phyloP scores from a whole-genome alignment of 2,329 filamentous ascomycete genomes.

The Aspergillus sp. region DNA sequence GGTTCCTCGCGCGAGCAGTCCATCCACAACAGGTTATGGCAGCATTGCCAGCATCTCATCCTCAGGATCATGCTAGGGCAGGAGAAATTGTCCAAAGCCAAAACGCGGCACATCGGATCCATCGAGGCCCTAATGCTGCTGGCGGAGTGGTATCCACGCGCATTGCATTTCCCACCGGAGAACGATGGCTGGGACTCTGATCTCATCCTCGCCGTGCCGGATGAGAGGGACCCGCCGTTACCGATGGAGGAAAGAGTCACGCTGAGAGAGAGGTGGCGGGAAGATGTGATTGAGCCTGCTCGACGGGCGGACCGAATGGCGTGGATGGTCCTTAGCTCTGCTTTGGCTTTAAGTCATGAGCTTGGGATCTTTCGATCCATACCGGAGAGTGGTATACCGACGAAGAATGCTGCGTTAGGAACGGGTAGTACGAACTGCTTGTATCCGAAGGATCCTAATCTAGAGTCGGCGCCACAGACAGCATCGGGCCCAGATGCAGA shows the following conservation, averaged over 20 bases:
- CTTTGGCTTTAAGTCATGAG: slow-evolving; percentile 50
- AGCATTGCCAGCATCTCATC: slow-evolving; percentile 51
- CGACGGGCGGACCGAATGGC: slow-evolving; percentile 56
- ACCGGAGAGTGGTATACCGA: neutral
- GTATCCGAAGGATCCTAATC: neutral
- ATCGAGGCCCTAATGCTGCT: slow-evolving; percentile 53
- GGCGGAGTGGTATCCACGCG: slow-evolving; percentile 54
- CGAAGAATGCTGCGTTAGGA: neutral
- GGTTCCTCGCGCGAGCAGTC: slow-evolving; percentile 47
- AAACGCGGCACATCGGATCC: slow-evolving; percentile 47
- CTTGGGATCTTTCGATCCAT: slow-evolving; percentile 46
- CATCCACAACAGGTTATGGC: slow-evolving; percentile 52
- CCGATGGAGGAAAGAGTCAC: slow-evolving; percentile 28
- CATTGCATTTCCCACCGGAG: slow-evolving; percentile 51
- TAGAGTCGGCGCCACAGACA: neutral
- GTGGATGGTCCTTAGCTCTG: slow-evolving; percentile 56
- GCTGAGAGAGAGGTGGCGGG: slow-evolving; percentile 42
- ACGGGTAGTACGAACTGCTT: slow-evolving; percentile 12
- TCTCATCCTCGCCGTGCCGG: slow-evolving; percentile 42
- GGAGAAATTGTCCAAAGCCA: slow-evolving; percentile 49
- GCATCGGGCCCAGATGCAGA: slow-evolving; percentile 9
- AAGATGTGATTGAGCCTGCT: slow-evolving; percentile 53
- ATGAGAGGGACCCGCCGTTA: slow-evolving; percentile 36
- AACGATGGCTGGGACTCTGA: slow-evolving; percentile 55
- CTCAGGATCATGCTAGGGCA: slow-evolving; percentile 52